Evolutionary conservation across 495 filamentous ascomycete genomes (phyloP), one percentile per base, ranked within the genome.

Genomic region (Aspergillus coremiiformis): DNA sequence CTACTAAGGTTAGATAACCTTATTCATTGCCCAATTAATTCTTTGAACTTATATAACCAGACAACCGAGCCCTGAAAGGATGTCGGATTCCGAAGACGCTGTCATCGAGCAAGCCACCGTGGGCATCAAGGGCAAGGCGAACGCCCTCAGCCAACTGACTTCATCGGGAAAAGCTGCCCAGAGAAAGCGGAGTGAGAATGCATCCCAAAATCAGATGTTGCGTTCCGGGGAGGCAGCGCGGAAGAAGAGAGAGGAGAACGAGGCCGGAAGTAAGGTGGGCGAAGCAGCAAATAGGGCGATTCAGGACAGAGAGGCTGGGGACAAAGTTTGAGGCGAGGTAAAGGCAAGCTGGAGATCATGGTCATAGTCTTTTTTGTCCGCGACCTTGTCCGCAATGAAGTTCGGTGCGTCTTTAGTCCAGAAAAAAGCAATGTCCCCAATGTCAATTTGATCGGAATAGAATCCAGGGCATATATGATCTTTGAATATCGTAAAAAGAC

Each of bases 361-460:
- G 22, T 52, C 49, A 24, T 52, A 52, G 8, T 8, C 9, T 21
- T 52, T 23, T 17, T 52, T 52, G 23, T 52, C 49, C 15, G 43
- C 4, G 17, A 52, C 23, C 27, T 52, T 52, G 15, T 37, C 19
- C 9, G 26, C 14, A 7, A 52, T n/a, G 12, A 52, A 52, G 23
- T 45, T 45, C 2, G 12, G 1, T 3, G 41, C 49, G 35, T 37
- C 20, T 12, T 21, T 15, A 3, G 6, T 20, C 49, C 49, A 52
- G 35, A 44, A 52, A 24, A 33, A 26, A 9, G 26, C n/a, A 3
- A 42, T 41, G 8, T 39, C 37, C 19, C 22, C 22, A 27, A 7
- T 22, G 20, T n/a, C n/a, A n/a, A 29, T 12, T 9, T 45, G 20
- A 11, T 45, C 14, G 6, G 24, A 26, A 12, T 45, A 7, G 3